Conservation (phyloP, 371 early-diverging fungal species). For the Mortierella polycephala region DNA sequence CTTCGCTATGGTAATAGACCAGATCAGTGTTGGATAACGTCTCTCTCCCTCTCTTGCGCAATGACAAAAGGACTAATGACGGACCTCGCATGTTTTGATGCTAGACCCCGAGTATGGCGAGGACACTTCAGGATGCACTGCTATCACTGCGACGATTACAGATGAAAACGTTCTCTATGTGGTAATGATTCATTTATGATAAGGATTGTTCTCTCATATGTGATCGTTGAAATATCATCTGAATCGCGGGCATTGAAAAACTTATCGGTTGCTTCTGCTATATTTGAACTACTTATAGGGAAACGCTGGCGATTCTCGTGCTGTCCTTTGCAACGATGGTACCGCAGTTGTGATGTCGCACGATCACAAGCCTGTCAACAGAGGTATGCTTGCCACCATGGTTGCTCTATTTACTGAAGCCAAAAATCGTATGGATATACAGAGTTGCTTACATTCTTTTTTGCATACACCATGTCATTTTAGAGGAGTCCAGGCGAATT, state of each 20-base stretch:
- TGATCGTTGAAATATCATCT: too few species aligned
- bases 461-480: neutral
- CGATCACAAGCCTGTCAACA: slow-evolving; percentile 95
- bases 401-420: neutral
- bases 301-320: slow-evolving; percentile 97
- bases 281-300: slow-evolving; percentile 58
- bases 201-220: neutral
- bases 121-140: slow-evolving; percentile 94
- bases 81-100: neutral
- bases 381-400: slow-evolving; percentile 31
- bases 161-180: slow-evolving; percentile 63
- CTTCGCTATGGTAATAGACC: slow-evolving; percentile 70
- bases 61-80: neutral
- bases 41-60: neutral
- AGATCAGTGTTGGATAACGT: neutral
- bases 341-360: slow-evolving; percentile 80
- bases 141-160: slow-evolving; percentile 86
- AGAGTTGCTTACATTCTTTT: neutral
- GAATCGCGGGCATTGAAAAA: too few species aligned
- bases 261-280: neutral
- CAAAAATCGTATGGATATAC: neutral
- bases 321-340: slow-evolving; percentile 83
- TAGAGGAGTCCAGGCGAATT: slow-evolving; percentile 85
- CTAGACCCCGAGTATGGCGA: slow-evolving; percentile 74
- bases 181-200: slow-evolving; percentile 26